A percentile compares a stretch with the other conserved stretches of the same genome.
These are phyloP conservation scores for Spathaspora jeffriesii DNA, from an alignment of 1,139 yeast genomes.

Conservation along the genomic window DNA sequence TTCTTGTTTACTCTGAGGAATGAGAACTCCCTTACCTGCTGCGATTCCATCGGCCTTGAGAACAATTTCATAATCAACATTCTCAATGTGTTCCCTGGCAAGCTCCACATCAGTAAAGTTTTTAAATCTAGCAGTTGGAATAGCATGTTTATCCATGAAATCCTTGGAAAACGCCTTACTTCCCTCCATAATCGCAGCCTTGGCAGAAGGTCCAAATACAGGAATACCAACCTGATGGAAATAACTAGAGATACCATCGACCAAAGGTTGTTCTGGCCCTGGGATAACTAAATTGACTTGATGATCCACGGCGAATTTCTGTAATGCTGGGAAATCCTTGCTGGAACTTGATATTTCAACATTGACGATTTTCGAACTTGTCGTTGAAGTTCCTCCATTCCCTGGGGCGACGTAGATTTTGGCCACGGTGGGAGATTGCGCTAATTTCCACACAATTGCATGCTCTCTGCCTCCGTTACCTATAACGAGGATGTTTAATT, in stretches of 20 bases:
- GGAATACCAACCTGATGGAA: slow-evolving; percentile 86
- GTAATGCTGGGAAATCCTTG: slow-evolving; percentile 60
- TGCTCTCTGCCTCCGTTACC: slow-evolving; percentile 99
- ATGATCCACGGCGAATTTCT: slow-evolving; percentile 69
- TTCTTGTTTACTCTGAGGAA: slow-evolving; percentile 83
- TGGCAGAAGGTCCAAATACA: slow-evolving; percentile 91
- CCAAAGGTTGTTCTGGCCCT: slow-evolving; percentile 99
- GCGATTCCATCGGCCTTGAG: slow-evolving; percentile 98
- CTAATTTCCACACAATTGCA: slow-evolving; percentile 90
- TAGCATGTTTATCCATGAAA: slow-evolving; percentile 88
- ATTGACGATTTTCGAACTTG: slow-evolving; percentile 58
- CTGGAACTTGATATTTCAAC: slow-evolving; percentile 65
- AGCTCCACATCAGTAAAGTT: slow-evolving; percentile 76
- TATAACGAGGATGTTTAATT: slow-evolving; percentile 72
- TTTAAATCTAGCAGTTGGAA: slow-evolving; percentile 91
- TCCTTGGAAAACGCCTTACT: slow-evolving; percentile 94
- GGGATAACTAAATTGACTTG: slow-evolving; percentile 80
- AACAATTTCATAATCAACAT: slow-evolving; percentile 74
- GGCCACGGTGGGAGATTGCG: slow-evolving; percentile 72
- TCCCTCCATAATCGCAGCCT: slow-evolving; percentile 96
- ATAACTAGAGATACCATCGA: slow-evolving; percentile 80
- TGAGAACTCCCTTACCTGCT: slow-evolving; percentile 97
- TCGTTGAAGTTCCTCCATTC: slow-evolving; percentile 83
- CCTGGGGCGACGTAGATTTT: slow-evolving; percentile 94
- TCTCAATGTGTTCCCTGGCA: slow-evolving; percentile 70